phyloP scores from a whole-genome alignment of 75 land plant genomes.

The Pinus albicaulis region DNA sequence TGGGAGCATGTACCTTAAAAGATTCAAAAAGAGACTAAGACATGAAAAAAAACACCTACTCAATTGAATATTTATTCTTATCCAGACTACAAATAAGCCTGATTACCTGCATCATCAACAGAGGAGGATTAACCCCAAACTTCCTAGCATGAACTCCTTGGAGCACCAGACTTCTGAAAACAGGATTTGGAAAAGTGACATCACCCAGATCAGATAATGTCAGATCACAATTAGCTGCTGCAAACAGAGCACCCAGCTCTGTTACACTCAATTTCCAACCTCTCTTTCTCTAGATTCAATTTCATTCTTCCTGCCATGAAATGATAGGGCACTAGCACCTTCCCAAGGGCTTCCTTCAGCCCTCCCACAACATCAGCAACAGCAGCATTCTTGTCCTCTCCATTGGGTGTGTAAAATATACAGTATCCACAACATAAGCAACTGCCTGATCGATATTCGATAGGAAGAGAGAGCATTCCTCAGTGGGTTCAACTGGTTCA shows the following conservation, averaged over 20 bases:
- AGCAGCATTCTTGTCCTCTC: not conserved
- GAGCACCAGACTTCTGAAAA: conserved; percentile 17
- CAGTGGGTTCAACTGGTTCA: conserved; percentile 25
- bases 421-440: conserved; percentile 41
- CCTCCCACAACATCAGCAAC: not conserved
- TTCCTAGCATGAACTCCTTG: no score
- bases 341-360: conserved; percentile 11
- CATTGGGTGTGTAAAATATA: conserved; percentile 43
- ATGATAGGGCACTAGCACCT: conserved; percentile 40
- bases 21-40: no score
- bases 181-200: conserved; percentile 26
- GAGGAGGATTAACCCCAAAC: no score
- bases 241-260: conserved; percentile 32
- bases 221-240: conserved; percentile 14
- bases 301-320: conserved; percentile 45
- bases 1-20: no score
- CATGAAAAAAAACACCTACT: no score
- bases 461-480: conserved; percentile 34
- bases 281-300: conserved; percentile 4
- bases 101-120: no score
- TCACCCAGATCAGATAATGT: conserved; percentile 29
- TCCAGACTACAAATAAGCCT: no score
- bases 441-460: conserved; percentile 61
- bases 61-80: no score
- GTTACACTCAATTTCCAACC: conserved; percentile 36